phyloP scores from a whole-genome alignment of 305 asterid genomes.

The Ruellia speciosa region DNA sequence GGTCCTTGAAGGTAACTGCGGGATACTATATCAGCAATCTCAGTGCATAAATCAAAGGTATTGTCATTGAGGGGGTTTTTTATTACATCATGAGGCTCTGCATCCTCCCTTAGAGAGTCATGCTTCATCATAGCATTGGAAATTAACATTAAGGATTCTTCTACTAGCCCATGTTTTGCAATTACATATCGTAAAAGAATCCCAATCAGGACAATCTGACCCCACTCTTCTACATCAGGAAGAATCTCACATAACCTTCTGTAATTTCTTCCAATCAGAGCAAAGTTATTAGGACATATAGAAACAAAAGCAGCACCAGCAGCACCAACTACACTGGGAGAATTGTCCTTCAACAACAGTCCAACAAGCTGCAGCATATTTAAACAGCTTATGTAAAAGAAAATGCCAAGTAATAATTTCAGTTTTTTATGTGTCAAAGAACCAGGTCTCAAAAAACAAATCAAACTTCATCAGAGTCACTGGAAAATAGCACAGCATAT shows the following conservation, averaged over 20 bases:
- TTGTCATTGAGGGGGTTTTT: conserved; percentile 28
- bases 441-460: conserved; percentile 1
- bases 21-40: conserved; percentile 57
- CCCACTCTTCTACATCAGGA: conserved; percentile 98
- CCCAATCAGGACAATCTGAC: conserved; percentile 80
- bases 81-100: conserved; percentile 31
- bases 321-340: conserved; percentile 96
- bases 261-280: conserved; percentile 72
- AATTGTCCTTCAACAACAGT: conserved; percentile 72
- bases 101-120: conserved; percentile 33
- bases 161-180: conserved; percentile 87
- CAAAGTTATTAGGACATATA: conserved; percentile 75
- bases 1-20: conserved; percentile 93
- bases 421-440: neutral
- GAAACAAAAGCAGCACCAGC: conserved; percentile 94
- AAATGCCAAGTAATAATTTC: conserved; percentile 10
- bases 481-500: conserved; percentile 3
- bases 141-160: conserved; percentile 70
- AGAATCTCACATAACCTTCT: conserved; percentile 82
- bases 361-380: conserved; percentile 60
- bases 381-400: conserved; percentile 9
- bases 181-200: conserved; percentile 75
- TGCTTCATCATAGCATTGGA: conserved; percentile 29
- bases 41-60: conserved; percentile 33
- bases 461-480: conserved; percentile 9